Evolutionary conservation across 805 yeast genomes (phyloP).

Genomic region (Candida rishiriensis): DNA sequence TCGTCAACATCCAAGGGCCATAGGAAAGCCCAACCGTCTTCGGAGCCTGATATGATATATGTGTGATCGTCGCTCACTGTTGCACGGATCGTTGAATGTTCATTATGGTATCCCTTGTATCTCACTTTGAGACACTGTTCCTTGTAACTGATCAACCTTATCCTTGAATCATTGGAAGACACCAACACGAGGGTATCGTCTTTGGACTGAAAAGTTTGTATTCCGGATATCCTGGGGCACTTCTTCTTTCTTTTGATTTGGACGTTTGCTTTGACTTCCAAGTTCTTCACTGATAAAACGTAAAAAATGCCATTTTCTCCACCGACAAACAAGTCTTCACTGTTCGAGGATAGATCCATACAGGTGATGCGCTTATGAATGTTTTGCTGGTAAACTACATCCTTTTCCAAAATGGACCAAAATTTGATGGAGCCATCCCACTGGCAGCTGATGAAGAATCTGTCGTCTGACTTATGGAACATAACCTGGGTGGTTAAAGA

Average conservation of each 20-base stretch:
- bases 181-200: constrained; percentile 39
- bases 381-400: constrained; percentile 55
- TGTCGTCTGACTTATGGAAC: constrained; percentile 82
- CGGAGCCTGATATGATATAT: constrained; percentile 74
- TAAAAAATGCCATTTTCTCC: constrained; percentile 71
- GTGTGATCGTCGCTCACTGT: constrained; percentile 50
- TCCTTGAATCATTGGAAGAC: constrained; percentile 78
- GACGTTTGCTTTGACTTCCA: constrained; percentile 42
- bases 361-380: constrained; percentile 72
- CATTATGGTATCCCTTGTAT: constrained; percentile 70
- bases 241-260: constrained; percentile 40
- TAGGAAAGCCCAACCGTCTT: constrained; percentile 80
- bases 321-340: constrained; percentile 62
- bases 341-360: constrained; percentile 62
- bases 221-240: constrained; percentile 72
- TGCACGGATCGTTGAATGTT: constrained; percentile 69
- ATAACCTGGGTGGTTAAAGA: constrained; percentile 67
- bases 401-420: constrained; percentile 81
- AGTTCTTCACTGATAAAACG: constrained; percentile 58
- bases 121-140: constrained; percentile 56
- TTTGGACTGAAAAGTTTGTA: constrained; percentile 41
- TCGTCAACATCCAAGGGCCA: constrained; percentile 49
- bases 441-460: constrained; percentile 81
- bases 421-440: constrained; percentile 68
- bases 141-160: constrained; percentile 58